Evolutionary conservation across 352 stramenopile genomes (phyloP), one percentile per base, ranked within the genome.

Genomic region (Pythium periplocum): DNA sequence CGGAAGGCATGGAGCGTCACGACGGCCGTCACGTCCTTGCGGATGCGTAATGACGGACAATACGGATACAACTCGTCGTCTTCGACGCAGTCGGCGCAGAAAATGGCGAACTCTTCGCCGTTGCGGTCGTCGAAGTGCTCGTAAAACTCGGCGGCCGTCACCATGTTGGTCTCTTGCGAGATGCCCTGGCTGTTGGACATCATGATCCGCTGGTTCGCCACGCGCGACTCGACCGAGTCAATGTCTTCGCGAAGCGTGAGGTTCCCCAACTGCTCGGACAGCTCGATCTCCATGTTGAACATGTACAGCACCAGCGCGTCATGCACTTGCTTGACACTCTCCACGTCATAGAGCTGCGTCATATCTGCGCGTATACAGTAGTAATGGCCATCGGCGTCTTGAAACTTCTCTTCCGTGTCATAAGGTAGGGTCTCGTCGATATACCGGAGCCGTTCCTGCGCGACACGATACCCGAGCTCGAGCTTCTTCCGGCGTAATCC

Each of bases 11-110:
- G 50, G 6, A 74, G 10, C 10, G 48, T 58, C 9, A 72, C 40
- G 3, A 65, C 55, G 5, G 51, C 62, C 7, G 42, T 61, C 46
- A 71, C 57, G 26, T 62, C 56, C 12, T 54, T 55, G 7, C 55
- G 63, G 4, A 71, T 30, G 43, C 62, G 66, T 43, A 75, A 47
- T 4, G 35, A 26, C 32, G 65, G 58, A 8, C 44, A 12, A 51
- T 86, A 86, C 39, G 72, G 75, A 37, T 83, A 69, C 44, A 86
- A 40, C 26, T 72, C 69, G 57, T 86, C 72, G 5, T 68, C 53
- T 37, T 83, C 72, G 11, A 86, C 73, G 2, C 45, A 61, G 46
- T 81, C 65, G 4, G 66, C 54, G 7, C 66, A 53, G 4, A 78
- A 50, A 32, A 83, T 54, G 3, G 57, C 74, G 36, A 65, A 46